These are phyloP conservation scores for Selaginella moellendorffii DNA, from an alignment of 75 land plant species.

Conservation along the genomic window DNA sequence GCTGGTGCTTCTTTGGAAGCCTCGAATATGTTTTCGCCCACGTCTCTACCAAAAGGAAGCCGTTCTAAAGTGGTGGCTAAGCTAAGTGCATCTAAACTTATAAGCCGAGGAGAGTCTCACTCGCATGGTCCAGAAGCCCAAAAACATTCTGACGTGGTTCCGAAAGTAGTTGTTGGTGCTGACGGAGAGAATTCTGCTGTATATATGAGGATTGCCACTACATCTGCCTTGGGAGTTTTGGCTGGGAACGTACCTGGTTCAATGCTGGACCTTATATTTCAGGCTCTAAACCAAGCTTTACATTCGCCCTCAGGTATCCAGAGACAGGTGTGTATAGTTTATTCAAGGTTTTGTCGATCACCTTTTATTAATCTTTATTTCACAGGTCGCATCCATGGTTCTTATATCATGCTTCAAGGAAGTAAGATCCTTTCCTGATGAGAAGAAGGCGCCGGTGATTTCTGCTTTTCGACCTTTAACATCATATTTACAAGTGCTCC, in stretches of 20 bases:
- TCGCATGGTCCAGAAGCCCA: background rate
- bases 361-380: slow-evolving; percentile 4
- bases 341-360: background rate
- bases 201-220: slow-evolving; percentile 63
- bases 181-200: slow-evolving; percentile 84
- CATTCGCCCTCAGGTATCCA: slow-evolving; percentile 68
- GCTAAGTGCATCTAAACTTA: slow-evolving; percentile 50
- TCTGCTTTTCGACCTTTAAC: slow-evolving; percentile 22
- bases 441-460: slow-evolving; percentile 16
- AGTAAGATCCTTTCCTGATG: slow-evolving; percentile 16
- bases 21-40: slow-evolving; percentile 90
- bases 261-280: slow-evolving; percentile 33
- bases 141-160: background rate
- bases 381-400: slow-evolving; percentile 85
- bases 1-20: slow-evolving; percentile 67
- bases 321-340: slow-evolving; percentile 50
- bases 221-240: slow-evolving; percentile 69
- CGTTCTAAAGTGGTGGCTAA: slow-evolving; percentile 75
- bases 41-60: slow-evolving; percentile 65
- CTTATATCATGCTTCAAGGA: slow-evolving; percentile 90
- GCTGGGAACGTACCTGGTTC: slow-evolving; percentile 50
- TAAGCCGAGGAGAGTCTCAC: background rate
- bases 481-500: slow-evolving; percentile 41
- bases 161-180: slow-evolving; percentile 77
- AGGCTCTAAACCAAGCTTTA: slow-evolving; percentile 41